Conservation (phyloP, 257 asterid genomes). For the Paraleonurus japonicus region DNA sequence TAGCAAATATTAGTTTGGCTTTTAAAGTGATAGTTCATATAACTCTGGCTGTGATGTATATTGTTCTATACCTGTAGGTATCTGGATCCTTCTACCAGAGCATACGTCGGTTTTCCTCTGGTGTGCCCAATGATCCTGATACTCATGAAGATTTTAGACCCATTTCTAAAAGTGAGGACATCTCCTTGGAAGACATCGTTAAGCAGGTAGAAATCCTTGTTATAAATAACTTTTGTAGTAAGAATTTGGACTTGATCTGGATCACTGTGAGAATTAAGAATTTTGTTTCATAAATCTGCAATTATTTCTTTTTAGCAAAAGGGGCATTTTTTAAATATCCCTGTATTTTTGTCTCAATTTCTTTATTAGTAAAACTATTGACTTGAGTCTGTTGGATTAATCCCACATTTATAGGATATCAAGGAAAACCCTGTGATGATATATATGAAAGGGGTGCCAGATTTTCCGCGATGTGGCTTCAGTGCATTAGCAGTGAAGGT, state of each 20-base stretch:
- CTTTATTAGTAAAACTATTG: not conserved
- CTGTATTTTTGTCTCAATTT: not conserved
- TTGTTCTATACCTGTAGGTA: slow-evolving; percentile 39
- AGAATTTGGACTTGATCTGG: slow-evolving; percentile 9
- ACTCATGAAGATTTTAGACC: slow-evolving; percentile 89
- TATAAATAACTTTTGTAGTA: not conserved
- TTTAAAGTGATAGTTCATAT: not conserved
- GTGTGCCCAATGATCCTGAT: slow-evolving; percentile 71
- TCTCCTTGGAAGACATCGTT: slow-evolving; percentile 63
- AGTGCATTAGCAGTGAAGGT: slow-evolving; percentile 91
- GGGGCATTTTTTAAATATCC: not conserved
- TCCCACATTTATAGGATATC: slow-evolving; percentile 60
- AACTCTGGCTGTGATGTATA: slow-evolving; percentile 1
- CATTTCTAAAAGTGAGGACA: slow-evolving; percentile 52
- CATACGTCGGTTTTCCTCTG: slow-evolving; percentile 45
- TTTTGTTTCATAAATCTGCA: not conserved
- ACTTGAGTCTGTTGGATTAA: slow-evolving; percentile 22
- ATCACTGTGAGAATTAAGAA: not conserved
- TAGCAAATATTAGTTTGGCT: not conserved
- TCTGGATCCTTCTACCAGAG: slow-evolving; percentile 46
- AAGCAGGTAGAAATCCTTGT: slow-evolving; percentile 59
- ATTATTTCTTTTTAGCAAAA: not conserved
- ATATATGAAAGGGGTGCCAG: slow-evolving; percentile 97
- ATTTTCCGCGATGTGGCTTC: slow-evolving; percentile 91
- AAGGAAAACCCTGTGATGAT: slow-evolving; percentile 93